These are phyloP conservation scores for Phellopilus nigrolimitatus DNA, from an alignment of 1,284 basidiomycete genomes.

Conservation along the genomic window DNA sequence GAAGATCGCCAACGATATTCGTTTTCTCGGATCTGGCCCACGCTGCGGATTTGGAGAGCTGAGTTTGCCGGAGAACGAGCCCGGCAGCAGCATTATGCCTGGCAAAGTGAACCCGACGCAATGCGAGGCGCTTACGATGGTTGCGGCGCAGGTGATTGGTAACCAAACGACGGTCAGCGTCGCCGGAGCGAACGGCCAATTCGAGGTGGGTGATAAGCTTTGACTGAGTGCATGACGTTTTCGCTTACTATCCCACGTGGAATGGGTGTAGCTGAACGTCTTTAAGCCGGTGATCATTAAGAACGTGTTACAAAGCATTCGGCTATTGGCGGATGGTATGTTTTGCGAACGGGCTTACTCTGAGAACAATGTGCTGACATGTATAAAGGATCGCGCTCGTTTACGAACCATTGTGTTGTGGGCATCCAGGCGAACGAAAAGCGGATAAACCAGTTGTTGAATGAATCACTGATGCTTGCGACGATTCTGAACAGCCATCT, in stretches of 20 bases:
- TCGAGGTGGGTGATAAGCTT: constrained; percentile 70
- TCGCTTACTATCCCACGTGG: constrained; percentile 16
- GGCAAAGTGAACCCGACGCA: constrained; percentile 99
- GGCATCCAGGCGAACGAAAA: constrained; percentile 96
- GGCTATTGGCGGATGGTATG: constrained; percentile 86
- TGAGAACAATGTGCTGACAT: constrained; percentile 5
- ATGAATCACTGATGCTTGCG: constrained; percentile 96
- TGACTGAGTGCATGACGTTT: not conserved
- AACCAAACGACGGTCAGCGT: constrained; percentile 94
- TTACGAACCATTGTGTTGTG: constrained; percentile 96
- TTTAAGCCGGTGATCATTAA: constrained; percentile 99
- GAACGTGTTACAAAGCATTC: constrained; percentile 95
- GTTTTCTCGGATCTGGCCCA: constrained; percentile 96
- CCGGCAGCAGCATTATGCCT: constrained; percentile 99
- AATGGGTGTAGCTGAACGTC: constrained; percentile 86
- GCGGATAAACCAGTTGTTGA: constrained; percentile 83
- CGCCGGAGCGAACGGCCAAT: constrained; percentile 93
- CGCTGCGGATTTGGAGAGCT: constrained; percentile 97
- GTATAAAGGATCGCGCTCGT: constrained; percentile 75
- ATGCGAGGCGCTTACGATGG: constrained; percentile 99
- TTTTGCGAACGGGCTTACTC: constrained; percentile 10
- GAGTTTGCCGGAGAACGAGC: constrained; percentile 95
- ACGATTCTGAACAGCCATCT: constrained; percentile 91
- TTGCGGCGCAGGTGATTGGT: constrained; percentile 97
- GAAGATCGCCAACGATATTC: constrained; percentile 99